phyloP scores from a whole-genome alignment of 768 basidiomycete genomes.

The Phylloporus sp. region DNA sequence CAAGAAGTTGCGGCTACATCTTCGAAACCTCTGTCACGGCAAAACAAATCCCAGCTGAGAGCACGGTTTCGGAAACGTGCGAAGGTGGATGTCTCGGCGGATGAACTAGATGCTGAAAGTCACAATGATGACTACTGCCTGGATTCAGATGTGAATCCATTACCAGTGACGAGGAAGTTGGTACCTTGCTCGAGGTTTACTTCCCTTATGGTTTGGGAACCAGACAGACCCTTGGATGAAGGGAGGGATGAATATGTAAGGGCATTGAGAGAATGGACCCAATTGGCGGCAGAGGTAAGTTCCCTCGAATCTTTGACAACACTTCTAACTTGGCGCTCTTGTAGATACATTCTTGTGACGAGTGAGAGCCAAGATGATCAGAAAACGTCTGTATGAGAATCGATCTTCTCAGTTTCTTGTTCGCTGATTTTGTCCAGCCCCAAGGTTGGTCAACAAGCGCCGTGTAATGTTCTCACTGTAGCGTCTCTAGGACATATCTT shows the following conservation, averaged over 20 bases:
- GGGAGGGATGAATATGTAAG: constrained; percentile 69
- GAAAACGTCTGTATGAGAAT: background rate
- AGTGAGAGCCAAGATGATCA: background rate
- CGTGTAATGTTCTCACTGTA: background rate
- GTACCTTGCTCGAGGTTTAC: constrained; percentile 53
- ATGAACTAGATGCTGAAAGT: constrained; percentile 19
- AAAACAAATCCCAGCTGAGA: constrained; percentile 12
- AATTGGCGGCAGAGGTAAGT: constrained; percentile 58
- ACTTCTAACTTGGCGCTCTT: background rate
- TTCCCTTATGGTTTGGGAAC: constrained; percentile 71
- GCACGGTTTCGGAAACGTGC: constrained; percentile 20
- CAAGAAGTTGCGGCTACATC: constrained; percentile 2
- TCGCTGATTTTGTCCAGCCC: background rate
- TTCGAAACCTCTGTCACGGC: constrained; percentile 3
- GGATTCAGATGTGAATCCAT: background rate
- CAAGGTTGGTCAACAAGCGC: background rate
- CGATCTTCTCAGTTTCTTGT: background rate
- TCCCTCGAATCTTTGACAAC: background rate
- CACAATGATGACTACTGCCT: constrained; percentile 20
- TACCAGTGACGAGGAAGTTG: constrained; percentile 33
- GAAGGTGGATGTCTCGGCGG: constrained; percentile 29
- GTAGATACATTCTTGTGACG: constrained; percentile 28
- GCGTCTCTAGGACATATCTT: background rate
- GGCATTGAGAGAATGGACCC: constrained; percentile 68
- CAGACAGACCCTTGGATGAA: constrained; percentile 68